Conservation (phyloP, 805 yeast genomes). For the Lachancea cidri region DNA sequence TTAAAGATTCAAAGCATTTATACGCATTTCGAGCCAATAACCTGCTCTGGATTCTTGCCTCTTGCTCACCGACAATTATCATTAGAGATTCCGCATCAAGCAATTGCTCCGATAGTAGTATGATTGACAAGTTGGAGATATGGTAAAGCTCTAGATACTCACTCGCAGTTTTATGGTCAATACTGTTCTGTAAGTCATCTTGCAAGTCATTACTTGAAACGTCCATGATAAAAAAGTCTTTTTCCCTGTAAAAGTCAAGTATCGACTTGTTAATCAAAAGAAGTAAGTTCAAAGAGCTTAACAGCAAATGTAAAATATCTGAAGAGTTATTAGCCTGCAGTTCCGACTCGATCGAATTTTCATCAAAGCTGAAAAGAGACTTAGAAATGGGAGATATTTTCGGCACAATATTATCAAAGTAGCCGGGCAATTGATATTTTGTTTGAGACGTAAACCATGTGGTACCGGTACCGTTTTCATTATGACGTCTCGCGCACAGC, state of each 20-base stretch:
- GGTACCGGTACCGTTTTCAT: neutral
- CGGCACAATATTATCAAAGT: conserved; percentile 25
- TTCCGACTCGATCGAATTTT: conserved; percentile 5
- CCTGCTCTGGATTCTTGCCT: conserved; percentile 17
- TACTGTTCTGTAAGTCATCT: conserved; percentile 7
- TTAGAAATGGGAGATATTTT: conserved; percentile 30
- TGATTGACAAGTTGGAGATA: conserved; percentile 18
- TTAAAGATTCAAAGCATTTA: conserved; percentile 31
- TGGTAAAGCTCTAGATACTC: conserved; percentile 21
- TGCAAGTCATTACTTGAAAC: neutral
- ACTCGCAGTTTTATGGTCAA: conserved; percentile 19
- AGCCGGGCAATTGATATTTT: conserved; percentile 18
- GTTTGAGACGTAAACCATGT: conserved; percentile 12
- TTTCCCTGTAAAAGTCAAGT: conserved; percentile 14
- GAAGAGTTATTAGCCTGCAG: conserved; percentile 7
- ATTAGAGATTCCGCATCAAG: conserved; percentile 1
- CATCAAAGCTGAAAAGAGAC: conserved; percentile 26
- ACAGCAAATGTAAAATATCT: conserved; percentile 10
- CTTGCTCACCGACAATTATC: conserved; percentile 12
- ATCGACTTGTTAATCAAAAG: conserved; percentile 14
- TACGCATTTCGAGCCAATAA: conserved; percentile 21
- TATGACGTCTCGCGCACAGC: neutral
- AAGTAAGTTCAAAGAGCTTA: conserved; percentile 15
- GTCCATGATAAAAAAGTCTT: neutral
- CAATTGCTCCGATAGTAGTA: conserved; percentile 21